These are phyloP conservation scores for Elsinoe arachidis DNA, from an alignment of 2,329 filamentous ascomycete species.

Conservation along the genomic window DNA sequence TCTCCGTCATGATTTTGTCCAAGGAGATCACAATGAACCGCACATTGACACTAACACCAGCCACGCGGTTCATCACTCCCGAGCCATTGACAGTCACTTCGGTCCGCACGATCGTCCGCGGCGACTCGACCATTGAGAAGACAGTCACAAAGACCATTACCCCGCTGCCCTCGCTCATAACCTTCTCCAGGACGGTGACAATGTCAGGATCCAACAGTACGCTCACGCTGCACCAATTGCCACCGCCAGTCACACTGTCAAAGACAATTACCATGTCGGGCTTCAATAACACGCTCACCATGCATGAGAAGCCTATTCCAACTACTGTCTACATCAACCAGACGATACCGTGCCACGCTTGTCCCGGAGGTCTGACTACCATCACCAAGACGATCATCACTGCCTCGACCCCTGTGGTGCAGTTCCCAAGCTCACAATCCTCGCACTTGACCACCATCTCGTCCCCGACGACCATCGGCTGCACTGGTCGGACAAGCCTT, in stretches of 20 bases:
- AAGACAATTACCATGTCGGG: not conserved
- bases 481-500: not conserved
- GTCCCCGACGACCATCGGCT: not conserved
- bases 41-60: not conserved
- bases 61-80: not conserved
- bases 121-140: not conserved
- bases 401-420: not conserved
- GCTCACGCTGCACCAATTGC: not conserved
- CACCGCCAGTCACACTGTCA: not conserved
- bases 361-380: not conserved
- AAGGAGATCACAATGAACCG: not conserved
- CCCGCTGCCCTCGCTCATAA: not conserved
- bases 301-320: not conserved
- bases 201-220: not conserved
- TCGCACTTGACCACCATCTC: not conserved
- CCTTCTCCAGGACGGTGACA: not conserved
- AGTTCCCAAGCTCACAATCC: not conserved
- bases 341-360: conserved; percentile 2
- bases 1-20: not conserved
- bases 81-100: not conserved
- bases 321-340: conserved; percentile 9
- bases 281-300: not conserved
- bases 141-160: not conserved
- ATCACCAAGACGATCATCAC: not conserved
- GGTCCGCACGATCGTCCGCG: not conserved